Percentiles rank a stretch among this genome's conserved stretches.
These are phyloP conservation scores for Echites panduratus DNA, from an alignment of 257 asterid species.

Conservation along the genomic window DNA sequence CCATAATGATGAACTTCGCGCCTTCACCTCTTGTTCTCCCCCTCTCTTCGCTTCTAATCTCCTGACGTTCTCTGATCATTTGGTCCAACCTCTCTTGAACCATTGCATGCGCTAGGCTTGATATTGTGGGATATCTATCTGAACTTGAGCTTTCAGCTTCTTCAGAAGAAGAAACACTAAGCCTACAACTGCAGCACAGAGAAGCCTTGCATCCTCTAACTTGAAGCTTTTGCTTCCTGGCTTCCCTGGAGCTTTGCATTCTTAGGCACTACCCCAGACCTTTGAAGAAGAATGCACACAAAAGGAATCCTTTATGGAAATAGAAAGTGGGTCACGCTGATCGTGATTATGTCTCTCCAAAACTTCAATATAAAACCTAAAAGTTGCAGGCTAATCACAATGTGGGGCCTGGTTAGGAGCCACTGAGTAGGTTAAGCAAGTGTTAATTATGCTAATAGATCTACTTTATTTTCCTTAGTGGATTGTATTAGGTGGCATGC, in stretches of 20 bases:
- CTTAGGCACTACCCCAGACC: constrained; percentile 25
- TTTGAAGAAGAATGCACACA: constrained; percentile 25
- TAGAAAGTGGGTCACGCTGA: constrained; percentile 34
- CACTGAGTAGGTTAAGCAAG: constrained; percentile 25
- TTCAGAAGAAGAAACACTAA: constrained; percentile 46
- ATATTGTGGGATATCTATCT: constrained; percentile 33
- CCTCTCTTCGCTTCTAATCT: constrained; percentile 22
- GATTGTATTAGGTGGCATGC: constrained; percentile 49
- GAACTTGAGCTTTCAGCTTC: constrained; percentile 50
- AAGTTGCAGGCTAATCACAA: constrained; percentile 32
- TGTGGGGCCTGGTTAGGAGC: constrained; percentile 21
- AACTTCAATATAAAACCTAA: constrained; percentile 21
- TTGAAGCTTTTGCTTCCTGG: constrained; percentile 44
- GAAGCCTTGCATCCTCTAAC: constrained; percentile 40
- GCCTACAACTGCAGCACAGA: constrained; percentile 57
- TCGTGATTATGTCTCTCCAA: constrained; percentile 50
- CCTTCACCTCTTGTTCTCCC: constrained; percentile 25
- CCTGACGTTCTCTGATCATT: constrained; percentile 50
- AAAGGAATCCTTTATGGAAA: constrained; percentile 33
- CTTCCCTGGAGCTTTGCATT: constrained; percentile 39
- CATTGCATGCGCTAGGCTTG: constrained; percentile 73
- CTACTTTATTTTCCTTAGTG: constrained; percentile 28
- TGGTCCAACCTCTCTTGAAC: constrained; percentile 66
- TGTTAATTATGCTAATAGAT: constrained; percentile 25
- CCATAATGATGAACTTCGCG: constrained; percentile 50